Conservation (phyloP, 2,329 filamentous ascomycete species). For the Aspergillus novofumigatus region DNA sequence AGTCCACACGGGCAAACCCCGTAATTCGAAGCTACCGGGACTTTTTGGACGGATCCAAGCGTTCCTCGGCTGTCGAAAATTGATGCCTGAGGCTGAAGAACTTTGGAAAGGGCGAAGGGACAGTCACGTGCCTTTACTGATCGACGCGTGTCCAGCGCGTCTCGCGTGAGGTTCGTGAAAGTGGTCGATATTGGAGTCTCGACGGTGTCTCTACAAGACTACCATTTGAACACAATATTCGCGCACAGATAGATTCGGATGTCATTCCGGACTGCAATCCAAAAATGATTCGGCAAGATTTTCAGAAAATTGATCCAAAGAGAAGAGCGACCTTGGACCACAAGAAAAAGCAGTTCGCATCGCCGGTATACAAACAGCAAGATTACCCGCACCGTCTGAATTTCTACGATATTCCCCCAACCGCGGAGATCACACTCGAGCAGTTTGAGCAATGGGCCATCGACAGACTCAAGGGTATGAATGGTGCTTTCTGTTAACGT, state of each 20-base stretch:
- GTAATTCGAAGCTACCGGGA: background rate
- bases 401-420: conserved; percentile 84
- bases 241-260: background rate
- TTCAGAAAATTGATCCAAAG: conserved; percentile 56
- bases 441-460: conserved; percentile 99
- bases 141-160: conserved; percentile 8
- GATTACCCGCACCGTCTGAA: conserved; percentile 84
- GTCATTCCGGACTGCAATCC: background rate
- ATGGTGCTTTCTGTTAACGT: too few species aligned
- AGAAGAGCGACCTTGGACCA: conserved; percentile 71
- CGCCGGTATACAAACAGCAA: conserved; percentile 69
- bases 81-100: background rate
- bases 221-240: background rate
- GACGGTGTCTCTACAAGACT: conserved; percentile 1
- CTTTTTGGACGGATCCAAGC: background rate
- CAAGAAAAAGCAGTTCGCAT: conserved; percentile 82
- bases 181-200: conserved; percentile 2
- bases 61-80: background rate
- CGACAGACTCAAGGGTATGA: conserved; percentile 72
- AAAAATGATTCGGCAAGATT: conserved; percentile 44
- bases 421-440: conserved; percentile 89
- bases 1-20: background rate
- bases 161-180: conserved; percentile 22
- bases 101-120: background rate
- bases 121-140: conserved; percentile 8